Conservation (phyloP, 139 green algal species). For the Eudorina sp. region DNA sequence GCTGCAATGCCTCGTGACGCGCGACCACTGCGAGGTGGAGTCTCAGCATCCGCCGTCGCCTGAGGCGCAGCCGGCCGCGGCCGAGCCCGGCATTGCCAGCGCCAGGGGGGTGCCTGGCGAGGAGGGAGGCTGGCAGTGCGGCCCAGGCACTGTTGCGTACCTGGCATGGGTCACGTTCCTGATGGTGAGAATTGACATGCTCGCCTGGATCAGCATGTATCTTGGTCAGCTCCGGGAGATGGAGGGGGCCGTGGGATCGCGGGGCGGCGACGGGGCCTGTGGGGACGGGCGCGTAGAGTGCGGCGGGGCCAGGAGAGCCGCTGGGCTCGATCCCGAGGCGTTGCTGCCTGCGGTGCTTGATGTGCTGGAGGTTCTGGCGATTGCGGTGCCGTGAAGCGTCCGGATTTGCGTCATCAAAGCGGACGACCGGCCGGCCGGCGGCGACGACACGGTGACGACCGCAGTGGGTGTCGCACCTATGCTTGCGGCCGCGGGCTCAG, state of each 20-base stretch:
- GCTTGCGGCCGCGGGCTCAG: too few relatives aligned
- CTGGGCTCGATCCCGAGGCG: neutral
- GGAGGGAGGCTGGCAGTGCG: neutral
- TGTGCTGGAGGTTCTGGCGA: conserved; percentile 16
- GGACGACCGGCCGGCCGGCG: too few relatives aligned
- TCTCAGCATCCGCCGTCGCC: too few relatives aligned
- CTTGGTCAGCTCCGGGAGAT: neutral
- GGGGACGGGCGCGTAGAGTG: neutral
- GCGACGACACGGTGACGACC: too few relatives aligned
- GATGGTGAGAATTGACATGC: neutral
- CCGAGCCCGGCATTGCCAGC: too few relatives aligned
- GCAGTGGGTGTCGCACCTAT: too few relatives aligned
- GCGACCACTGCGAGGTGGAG: neutral
- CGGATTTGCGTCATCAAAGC: neutral
- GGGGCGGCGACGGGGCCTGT: neutral
- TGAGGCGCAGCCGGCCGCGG: neutral
- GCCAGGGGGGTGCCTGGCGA: neutral
- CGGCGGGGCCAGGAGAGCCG: neutral
- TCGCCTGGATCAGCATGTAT: neutral
- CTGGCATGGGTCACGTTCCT: neutral
- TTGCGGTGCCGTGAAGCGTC: neutral
- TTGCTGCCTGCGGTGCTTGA: neutral
- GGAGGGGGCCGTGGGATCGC: neutral
- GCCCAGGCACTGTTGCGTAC: neutral
- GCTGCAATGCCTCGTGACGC: neutral